phyloP scores from a whole-genome alignment of 225 moss, liverwort and hornwort genomes.

The Physcomitrium patens region DNA sequence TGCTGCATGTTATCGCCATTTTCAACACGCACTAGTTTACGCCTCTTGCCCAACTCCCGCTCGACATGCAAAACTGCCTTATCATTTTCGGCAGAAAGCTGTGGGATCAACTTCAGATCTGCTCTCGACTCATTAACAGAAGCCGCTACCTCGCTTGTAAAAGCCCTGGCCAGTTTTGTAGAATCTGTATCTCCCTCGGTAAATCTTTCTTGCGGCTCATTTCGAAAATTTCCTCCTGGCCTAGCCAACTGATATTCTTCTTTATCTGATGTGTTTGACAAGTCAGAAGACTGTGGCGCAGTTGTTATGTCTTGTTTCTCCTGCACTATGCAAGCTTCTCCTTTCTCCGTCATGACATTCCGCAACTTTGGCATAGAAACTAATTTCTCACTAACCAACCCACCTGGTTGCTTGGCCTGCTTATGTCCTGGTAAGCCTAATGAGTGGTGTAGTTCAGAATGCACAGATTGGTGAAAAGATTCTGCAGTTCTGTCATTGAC shows the following conservation, averaged over 20 bases:
- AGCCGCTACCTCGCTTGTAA: slow-evolving; percentile 3
- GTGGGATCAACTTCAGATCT: slow-evolving; percentile 12
- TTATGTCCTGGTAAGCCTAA: slow-evolving; percentile 7
- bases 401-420: slow-evolving; percentile 2
- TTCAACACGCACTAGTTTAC: slow-evolving; percentile 18
- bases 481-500: slow-evolving; percentile 14
- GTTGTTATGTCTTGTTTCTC: neutral
- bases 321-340: slow-evolving; percentile 9
- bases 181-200: neutral
- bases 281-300: neutral
- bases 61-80: slow-evolving; percentile 10
- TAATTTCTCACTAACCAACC: neutral
- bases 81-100: slow-evolving; percentile 15
- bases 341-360: slow-evolving; percentile 1
- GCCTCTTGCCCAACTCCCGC: slow-evolving; percentile 22
- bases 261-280: slow-evolving; percentile 18
- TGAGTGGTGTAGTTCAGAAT: slow-evolving; percentile 17
- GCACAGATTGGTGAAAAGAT: slow-evolving; percentile 17
- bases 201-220: neutral
- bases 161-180: slow-evolving; percentile 6
- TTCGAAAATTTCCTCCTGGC: neutral
- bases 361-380: neutral
- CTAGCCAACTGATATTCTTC: slow-evolving; percentile 6
- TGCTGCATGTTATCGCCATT: slow-evolving; percentile 21
- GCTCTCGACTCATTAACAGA: neutral